Base-by-base conservation (phyloP, 805 yeast species). In the Candida incommunis region DNA sequence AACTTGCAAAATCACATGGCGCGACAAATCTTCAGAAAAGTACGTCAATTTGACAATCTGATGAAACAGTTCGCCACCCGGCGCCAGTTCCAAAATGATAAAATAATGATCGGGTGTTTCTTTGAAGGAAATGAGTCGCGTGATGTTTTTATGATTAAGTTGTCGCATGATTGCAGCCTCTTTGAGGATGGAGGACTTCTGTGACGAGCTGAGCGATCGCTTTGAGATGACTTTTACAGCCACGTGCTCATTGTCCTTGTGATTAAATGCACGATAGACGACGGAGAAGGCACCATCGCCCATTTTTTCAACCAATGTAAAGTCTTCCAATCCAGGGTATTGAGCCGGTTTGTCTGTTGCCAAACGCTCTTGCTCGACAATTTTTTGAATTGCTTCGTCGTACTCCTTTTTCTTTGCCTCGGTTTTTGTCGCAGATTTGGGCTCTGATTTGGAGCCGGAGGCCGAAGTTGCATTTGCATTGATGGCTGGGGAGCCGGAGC, bases 271-370 rank as follows among this genome's bases (percentile, higher is more conserved):
- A 57, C 74, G 78, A 65, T 78, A 84, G 3, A 90, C 97, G 11
- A 75, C 71, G 2, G 95, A 84, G 59, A 90, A 88, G 0, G 96
- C 96, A 5, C 97, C 97, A 57, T 67, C 72, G 43, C 72, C 72
- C 68, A 68, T 66, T 50, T 68, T 67, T 46, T 64, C 63, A n/a
- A 63, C 35, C 22, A 67, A 51, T 34, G 43, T 43, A 50, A 56
- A 67, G 23, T 57, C 46, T 44, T 66, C 70, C 5, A 67, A 51
- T 3, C 70, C 72, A 16, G 63, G 61, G 45, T 64, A 68, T 3
- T 45, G 16, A 15, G 70, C 69, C 53, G 64, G 41, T 41, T 55
- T 51, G 3, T 54, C 45, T 37, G 54, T 46, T 31, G 57, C 51
- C 43, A 52, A 60, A 31, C 53, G 59, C 42, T 67, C 70, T 47